Evolutionary conservation across 2,329 filamentous ascomycete species (phyloP).

Genomic region (Colletotrichum spinosum): DNA sequence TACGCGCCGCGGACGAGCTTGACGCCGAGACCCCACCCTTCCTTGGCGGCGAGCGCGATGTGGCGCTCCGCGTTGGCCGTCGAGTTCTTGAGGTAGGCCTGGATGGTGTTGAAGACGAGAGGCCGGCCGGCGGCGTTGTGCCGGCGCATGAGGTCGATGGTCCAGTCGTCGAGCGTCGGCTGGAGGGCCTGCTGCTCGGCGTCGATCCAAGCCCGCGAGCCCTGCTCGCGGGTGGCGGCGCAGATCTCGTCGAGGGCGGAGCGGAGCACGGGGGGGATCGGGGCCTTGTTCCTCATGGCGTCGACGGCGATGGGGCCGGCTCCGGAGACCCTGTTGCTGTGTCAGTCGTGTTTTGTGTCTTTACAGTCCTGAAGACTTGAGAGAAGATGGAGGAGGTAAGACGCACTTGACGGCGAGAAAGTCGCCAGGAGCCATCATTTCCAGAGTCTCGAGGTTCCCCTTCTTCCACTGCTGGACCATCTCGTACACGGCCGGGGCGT

Average conservation of each 20-base stretch:
- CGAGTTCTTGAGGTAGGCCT: conserved; percentile 79
- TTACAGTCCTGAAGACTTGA: no score
- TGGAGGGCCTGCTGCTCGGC: conserved; percentile 87
- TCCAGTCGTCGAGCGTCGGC: conserved; percentile 84
- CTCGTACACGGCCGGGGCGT: conserved; percentile 20
- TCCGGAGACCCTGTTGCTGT: conserved; percentile 75
- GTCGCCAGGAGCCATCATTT: conserved; percentile 73
- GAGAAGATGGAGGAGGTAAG: no score
- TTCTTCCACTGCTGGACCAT: conserved; percentile 80
- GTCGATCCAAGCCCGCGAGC: conserved; percentile 83
- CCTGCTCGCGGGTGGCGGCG: conserved; percentile 74
- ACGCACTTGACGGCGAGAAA: conserved; percentile 73
- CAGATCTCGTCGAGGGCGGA: conserved; percentile 81
- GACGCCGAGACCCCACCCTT: conserved; percentile 75
- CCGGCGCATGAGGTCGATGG: conserved; percentile 78
- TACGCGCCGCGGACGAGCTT: conserved; percentile 84
- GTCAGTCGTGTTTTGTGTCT: not conserved
- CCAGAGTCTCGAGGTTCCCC: conserved; percentile 80
- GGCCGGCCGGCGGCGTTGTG: conserved; percentile 76
- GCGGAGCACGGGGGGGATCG: conserved; percentile 73
- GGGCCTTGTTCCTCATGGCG: conserved; percentile 70
- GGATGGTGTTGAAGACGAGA: conserved; percentile 84
- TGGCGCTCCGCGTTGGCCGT: conserved; percentile 69
- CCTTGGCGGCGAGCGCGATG: conserved; percentile 67
- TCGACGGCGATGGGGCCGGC: conserved; percentile 80